phyloP scores from a whole-genome alignment of 495 filamentous ascomycete genomes.

The Sabuloglossum arenarium region DNA sequence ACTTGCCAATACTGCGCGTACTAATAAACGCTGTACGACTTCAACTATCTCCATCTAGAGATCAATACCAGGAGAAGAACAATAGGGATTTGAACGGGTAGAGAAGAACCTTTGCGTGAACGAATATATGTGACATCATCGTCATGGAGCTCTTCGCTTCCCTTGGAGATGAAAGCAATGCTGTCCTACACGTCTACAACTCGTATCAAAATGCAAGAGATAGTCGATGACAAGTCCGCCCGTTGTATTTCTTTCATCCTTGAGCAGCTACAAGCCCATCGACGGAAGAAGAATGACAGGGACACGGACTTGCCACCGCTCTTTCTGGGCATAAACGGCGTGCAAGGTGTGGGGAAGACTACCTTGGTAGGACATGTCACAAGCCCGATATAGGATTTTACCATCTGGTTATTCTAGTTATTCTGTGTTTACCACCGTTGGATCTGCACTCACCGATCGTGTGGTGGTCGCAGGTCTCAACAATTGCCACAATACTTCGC shows the following conservation, averaged over 20 bases:
- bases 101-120: too few relatives aligned
- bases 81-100: too few relatives aligned
- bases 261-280: constrained; percentile 34
- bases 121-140: too few relatives aligned
- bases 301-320: constrained; percentile 27
- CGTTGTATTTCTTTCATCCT: constrained; percentile 76
- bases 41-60: too few relatives aligned
- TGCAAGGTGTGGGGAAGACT: constrained; percentile 84
- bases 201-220: constrained; percentile 16
- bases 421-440: too few relatives aligned
- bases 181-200: too few relatives aligned
- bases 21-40: too few relatives aligned
- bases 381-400: background rate
- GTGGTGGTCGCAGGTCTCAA: constrained; percentile 28
- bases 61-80: too few relatives aligned
- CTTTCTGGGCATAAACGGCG: constrained; percentile 41
- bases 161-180: too few relatives aligned
- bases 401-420: too few relatives aligned
- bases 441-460: background rate
- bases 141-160: too few relatives aligned
- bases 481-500: constrained; percentile 42
- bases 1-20: too few relatives aligned
- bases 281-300: constrained; percentile 16
- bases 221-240: constrained; percentile 72
- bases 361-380: constrained; percentile 36